Conservation (phyloP, 2,329 filamentous ascomycete species). For the Neonectria magnoliae region DNA sequence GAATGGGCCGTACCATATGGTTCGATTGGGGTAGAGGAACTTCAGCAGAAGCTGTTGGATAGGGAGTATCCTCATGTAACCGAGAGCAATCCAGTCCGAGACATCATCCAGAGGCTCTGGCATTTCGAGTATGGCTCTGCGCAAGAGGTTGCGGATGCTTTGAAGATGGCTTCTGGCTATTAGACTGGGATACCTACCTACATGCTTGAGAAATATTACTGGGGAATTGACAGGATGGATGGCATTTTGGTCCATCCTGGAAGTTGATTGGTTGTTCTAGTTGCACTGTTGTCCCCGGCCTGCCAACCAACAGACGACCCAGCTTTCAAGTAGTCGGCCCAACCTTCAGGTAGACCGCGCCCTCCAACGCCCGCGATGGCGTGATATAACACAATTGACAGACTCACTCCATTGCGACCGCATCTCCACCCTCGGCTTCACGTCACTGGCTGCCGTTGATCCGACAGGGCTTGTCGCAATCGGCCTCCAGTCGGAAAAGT, state of each 20-base stretch:
- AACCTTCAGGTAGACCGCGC: too few species aligned
- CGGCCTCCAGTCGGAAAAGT: neutral
- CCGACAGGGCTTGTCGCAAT: neutral
- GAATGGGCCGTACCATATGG: constrained; percentile 13
- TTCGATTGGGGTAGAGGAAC: constrained; percentile 6
- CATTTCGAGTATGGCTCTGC: neutral
- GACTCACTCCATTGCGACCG: neutral
- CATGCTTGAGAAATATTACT: too few species aligned
- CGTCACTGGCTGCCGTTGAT: constrained; percentile 16
- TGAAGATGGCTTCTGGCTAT: neutral
- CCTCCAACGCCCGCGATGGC: constrained; percentile 22
- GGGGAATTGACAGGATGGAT: too few species aligned
- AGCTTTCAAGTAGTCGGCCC: too few species aligned
- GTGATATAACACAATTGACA: constrained; percentile 15
- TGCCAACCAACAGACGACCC: too few species aligned
- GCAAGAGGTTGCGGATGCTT: neutral
- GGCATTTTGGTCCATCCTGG: too few species aligned
- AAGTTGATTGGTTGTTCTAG: too few species aligned
- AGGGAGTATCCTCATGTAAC: constrained; percentile 10
- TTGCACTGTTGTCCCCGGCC: too few species aligned
- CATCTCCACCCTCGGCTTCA: neutral
- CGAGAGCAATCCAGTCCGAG: neutral
- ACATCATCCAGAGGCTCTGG: neutral
- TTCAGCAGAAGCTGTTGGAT: constrained; percentile 12
- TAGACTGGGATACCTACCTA: too few species aligned